Base-by-base conservation (phyloP, 495 filamentous ascomycete species). In the Opeltia flavorubescens region DNA sequence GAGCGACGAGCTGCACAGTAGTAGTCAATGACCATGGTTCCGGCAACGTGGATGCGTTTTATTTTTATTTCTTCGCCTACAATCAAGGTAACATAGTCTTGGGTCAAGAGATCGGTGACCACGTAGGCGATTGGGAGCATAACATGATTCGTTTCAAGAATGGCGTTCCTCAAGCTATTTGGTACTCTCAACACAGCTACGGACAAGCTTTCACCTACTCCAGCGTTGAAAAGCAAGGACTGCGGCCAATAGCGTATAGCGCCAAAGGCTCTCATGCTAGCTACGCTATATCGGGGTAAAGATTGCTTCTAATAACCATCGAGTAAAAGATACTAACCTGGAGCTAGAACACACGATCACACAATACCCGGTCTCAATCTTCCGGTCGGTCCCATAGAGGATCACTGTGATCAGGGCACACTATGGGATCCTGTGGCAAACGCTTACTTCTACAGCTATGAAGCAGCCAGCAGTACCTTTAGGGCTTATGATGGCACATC, bases 71-170 rank as follows among this genome's bases (percentile, higher is more conserved):
- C 53, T 83, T 78, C 49, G 67, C 77, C 51, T 81, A 70, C 48
- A 77, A 81, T 50, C 66, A 67, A 48, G 68, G 70, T 7, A 62
- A 66, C 23, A 70, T 47, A 0, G 66, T 77, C 0, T 39, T 77
- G 2, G 70, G 66, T 4, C 50, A 71, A 54, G 62, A 72, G 45
- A 64, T 78, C 42, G 79, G 76, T 2, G 61, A 79, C 55, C 78
- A 84, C 52, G 68, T 83, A 34, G 78, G 78, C 20, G 77, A 81
- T 51, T 80, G 75, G 76, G 78, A 81, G 54, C 78, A 82, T 55
- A 79, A 72, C 50, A 79, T 81, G 78, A 66, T 84, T 44, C 76
- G 80, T 11, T 84, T 84, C 57, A 35, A 64, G 12, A 66, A 80
- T 42, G 77, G 75, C 23, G 49, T 53, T 6, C 79, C 80, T 1